Base-by-base conservation (phyloP, 768 basidiomycete species). In the Cubamyces lactineus region DNA sequence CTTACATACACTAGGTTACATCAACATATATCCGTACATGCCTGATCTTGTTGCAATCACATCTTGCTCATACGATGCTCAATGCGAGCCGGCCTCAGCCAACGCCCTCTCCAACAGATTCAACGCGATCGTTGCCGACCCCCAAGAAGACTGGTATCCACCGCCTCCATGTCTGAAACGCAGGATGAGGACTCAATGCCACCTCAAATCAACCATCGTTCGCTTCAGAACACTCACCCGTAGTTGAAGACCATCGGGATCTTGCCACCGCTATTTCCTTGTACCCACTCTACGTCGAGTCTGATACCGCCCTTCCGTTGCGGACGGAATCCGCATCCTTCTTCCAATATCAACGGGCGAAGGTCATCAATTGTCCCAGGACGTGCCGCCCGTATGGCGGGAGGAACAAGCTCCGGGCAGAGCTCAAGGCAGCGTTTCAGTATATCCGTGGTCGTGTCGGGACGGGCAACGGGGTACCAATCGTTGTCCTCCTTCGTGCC, bases 381-480 rank as follows among this genome's bases (percentile, higher is more conserved):
- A 30, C 70, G 66, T 47, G 67, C 21, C 4, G 63, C 59, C 7
- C 70, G 71, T 15, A 72, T 63, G 3, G 61, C 62, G 0, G 73
- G 70, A 17, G 74, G 72, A 0, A 70, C 73, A 24, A 76, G 66
- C 53, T 76, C 72, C 1, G 76, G 73, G 55, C 68, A 70, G 34
- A 77, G 67, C 5, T 68, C 72, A 2, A 76, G 65, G 50, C 64
- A 79, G 16, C 80, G 80, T 38, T 78, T 70, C 12, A 92, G 76
- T 48, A 91, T 89, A 42, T 83, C 79, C 3, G 72, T 71, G 1
- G 86, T 86, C 2, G 83, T 89, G 67, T 88, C 82, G 15, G 82
- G 80, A 11, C 89, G 84, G 3, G 88, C 82, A 3, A 74, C 74
- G 0, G 91, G 87, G 66, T 85, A 85, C 90, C 90, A 92, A 68